These are phyloP conservation scores for Candida dubliniensis DNA, from an alignment of 1,139 yeast species.

Conservation along the genomic window DNA sequence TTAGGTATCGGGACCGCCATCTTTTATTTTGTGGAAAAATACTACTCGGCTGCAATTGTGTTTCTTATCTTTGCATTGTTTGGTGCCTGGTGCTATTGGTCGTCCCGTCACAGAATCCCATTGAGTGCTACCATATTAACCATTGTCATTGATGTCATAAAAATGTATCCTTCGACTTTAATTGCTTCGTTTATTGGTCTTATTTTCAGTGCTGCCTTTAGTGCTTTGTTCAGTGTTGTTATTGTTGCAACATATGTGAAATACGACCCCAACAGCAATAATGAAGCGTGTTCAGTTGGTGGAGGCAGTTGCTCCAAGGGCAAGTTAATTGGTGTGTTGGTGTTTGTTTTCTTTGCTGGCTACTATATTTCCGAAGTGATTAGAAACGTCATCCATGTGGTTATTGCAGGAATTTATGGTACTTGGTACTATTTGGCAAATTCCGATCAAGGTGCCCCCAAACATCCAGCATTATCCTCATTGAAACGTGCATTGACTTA, in stretches of 20 bases:
- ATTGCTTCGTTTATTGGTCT: slow-evolving; percentile 66
- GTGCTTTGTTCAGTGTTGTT: slow-evolving; percentile 63
- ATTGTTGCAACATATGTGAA: slow-evolving; percentile 77
- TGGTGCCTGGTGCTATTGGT: slow-evolving; percentile 74
- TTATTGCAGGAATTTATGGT: slow-evolving; percentile 84
- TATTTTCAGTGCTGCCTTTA: slow-evolving; percentile 61
- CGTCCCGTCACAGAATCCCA: slow-evolving; percentile 65
- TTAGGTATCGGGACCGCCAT: slow-evolving; percentile 76
- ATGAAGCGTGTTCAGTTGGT: slow-evolving; percentile 41
- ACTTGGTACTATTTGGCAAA: slow-evolving; percentile 84
- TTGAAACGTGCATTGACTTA: slow-evolving; percentile 81
- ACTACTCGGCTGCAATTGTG: slow-evolving; percentile 80
- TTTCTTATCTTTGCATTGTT: slow-evolving; percentile 63
- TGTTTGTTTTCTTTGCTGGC: slow-evolving; percentile 82
- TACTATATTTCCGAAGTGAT: slow-evolving; percentile 83
- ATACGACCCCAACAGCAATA: slow-evolving; percentile 46
- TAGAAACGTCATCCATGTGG: slow-evolving; percentile 80
- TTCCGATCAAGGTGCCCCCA: slow-evolving; percentile 81
- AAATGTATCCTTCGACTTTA: slow-evolving; percentile 66
- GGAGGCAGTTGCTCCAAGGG: slow-evolving; percentile 71
- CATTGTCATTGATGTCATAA: slow-evolving; percentile 75
- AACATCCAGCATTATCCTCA: slow-evolving; percentile 78
- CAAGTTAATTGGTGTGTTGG: slow-evolving; percentile 63
- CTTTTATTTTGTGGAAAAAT: slow-evolving; percentile 60
- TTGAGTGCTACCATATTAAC: slow-evolving; percentile 74